Evolutionary conservation across 805 yeast genomes (phyloP).

Genomic region (Pichia manshurica): DNA sequence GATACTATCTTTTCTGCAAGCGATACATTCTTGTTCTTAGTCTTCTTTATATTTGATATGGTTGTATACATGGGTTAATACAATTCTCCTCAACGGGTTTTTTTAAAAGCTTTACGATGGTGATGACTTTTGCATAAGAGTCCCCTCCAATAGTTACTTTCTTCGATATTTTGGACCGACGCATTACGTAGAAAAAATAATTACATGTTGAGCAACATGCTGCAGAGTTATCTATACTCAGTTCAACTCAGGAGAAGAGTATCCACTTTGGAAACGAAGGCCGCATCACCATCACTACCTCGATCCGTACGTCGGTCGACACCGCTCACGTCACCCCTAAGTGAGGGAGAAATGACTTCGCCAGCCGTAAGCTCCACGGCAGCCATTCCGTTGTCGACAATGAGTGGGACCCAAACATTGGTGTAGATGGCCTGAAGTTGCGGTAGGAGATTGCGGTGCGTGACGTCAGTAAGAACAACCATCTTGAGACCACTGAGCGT

Average conservation of each 20-base stretch:
- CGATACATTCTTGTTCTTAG: neutral
- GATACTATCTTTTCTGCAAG: conserved; percentile 3
- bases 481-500: conserved; percentile 73
- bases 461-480: conserved; percentile 64
- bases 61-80: conserved; percentile 11
- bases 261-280: too few relatives aligned
- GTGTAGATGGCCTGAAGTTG: neutral
- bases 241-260: too few relatives aligned
- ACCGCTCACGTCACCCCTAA: too few relatives aligned
- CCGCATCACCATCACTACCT: too few relatives aligned
- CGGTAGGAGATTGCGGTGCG: conserved; percentile 43
- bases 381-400: neutral
- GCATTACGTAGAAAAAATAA: too few relatives aligned
- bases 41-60: conserved; percentile 6
- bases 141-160: too few relatives aligned
- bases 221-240: too few relatives aligned
- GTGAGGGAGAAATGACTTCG: neutral
- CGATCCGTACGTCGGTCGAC: too few relatives aligned
- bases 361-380: neutral
- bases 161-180: too few relatives aligned
- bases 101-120: neutral
- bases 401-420: neutral
- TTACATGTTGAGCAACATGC: too few relatives aligned
- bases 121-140: too few relatives aligned
- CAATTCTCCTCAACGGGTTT: conserved; percentile 13